A percentile compares a stretch with the other conserved stretches of the same genome.
Evolutionary conservation across 1,139 yeast species (phyloP).

Genomic region (Kluyveromyces sp.): DNA sequence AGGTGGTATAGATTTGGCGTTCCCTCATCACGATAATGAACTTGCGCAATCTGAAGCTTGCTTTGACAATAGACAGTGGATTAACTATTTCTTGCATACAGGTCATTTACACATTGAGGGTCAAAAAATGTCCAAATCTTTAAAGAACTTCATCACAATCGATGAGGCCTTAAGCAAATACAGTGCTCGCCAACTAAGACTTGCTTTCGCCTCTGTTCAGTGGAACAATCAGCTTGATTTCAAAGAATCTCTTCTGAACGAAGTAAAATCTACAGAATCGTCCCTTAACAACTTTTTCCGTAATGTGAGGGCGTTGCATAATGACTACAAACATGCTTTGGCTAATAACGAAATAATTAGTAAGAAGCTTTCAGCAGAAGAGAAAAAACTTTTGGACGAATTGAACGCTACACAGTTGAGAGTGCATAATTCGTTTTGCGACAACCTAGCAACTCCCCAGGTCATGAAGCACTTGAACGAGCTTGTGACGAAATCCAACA

Average conservation of each 20-base stretch:
- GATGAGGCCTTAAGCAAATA: constrained; percentile 74
- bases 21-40: constrained; percentile 99
- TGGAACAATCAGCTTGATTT: constrained; percentile 94
- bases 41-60: constrained; percentile 95
- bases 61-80: constrained; percentile 88
- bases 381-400: constrained; percentile 48
- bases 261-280: constrained; percentile 70
- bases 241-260: constrained; percentile 69
- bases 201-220: constrained; percentile 82
- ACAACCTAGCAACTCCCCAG: constrained; percentile 73
- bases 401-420: constrained; percentile 50
- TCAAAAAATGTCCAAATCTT: constrained; percentile 92
- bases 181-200: constrained; percentile 74
- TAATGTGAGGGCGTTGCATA: constrained; percentile 68
- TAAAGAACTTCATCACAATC: constrained; percentile 91
- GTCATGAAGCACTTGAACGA: constrained; percentile 63
- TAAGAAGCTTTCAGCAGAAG: constrained; percentile 47
- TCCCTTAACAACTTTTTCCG: constrained; percentile 76
- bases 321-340: constrained; percentile 44
- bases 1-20: constrained; percentile 95
- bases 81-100: constrained; percentile 89
- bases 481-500: constrained; percentile 62
- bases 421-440: constrained; percentile 77
- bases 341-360: constrained; percentile 43
- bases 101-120: constrained; percentile 98